Conservation (phyloP, 805 yeast genomes). For the Zygoascus ofunaensis region DNA sequence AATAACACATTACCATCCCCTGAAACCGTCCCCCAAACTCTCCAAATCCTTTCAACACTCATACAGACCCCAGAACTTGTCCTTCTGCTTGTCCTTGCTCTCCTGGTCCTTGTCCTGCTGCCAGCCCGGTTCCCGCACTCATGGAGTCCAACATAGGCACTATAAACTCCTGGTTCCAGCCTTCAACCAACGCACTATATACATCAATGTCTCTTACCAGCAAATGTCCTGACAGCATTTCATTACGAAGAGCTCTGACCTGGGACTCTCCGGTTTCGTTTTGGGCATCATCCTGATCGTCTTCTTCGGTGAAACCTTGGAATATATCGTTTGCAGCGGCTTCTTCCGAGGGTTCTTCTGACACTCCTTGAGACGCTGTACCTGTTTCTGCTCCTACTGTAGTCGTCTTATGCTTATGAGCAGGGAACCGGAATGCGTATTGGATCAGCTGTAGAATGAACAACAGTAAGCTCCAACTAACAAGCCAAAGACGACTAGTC, state of each 20-base stretch:
- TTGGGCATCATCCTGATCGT: slow-evolving; percentile 3
- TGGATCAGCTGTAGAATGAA: slow-evolving; percentile 13
- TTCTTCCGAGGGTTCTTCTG: background rate
- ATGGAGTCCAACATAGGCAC: too few relatives aligned
- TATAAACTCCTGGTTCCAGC: slow-evolving; percentile 6
- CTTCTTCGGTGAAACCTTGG: background rate
- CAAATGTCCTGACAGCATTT: slow-evolving; percentile 12
- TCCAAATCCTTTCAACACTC: too few relatives aligned
- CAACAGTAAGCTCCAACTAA: slow-evolving; percentile 16
- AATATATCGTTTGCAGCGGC: background rate
- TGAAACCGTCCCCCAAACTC: too few relatives aligned
- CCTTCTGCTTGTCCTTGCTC: too few relatives aligned
- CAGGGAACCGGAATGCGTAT: slow-evolving; percentile 8
- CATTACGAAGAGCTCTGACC: background rate
- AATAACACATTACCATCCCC: too few relatives aligned
- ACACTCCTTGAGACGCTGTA: background rate
- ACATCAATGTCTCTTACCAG: slow-evolving; percentile 11
- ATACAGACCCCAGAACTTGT: too few relatives aligned
- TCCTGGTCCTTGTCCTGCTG: too few relatives aligned
- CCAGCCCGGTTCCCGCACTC: too few relatives aligned
- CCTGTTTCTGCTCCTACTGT: background rate
- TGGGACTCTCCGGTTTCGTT: slow-evolving; percentile 1
- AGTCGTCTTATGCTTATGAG: background rate
- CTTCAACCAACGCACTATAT: slow-evolving; percentile 2
- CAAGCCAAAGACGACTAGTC: slow-evolving; percentile 11